Percentiles rank a stretch among this genome's conserved stretches.
phyloP scores from a whole-genome alignment of 2,329 filamentous ascomycete species.

The Phialophora verrucosa region DNA sequence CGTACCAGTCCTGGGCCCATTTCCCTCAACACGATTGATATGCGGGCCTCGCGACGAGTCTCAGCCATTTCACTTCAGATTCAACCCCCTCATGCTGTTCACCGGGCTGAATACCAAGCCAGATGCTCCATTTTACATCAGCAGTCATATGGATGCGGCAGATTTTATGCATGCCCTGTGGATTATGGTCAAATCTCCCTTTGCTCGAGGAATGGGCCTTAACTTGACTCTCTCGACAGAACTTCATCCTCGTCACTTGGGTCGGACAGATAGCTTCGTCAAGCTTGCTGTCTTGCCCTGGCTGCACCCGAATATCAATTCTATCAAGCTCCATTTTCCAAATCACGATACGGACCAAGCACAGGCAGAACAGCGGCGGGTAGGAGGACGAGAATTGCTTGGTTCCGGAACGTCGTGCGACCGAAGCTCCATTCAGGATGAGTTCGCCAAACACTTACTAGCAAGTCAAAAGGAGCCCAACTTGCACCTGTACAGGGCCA shows the following conservation, averaged over 20 bases:
- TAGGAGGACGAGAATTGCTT: background rate
- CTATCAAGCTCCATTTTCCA: constrained; percentile 24
- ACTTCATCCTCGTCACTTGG: constrained; percentile 10
- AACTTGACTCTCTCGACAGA: constrained; percentile 25
- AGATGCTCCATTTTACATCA: constrained; percentile 31
- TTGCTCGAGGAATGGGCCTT: constrained; percentile 32
- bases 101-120: constrained; percentile 23
- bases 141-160: constrained; percentile 28
- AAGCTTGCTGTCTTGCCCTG: constrained; percentile 28
- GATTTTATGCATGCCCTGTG: constrained; percentile 35
- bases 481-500: constrained; percentile 30
- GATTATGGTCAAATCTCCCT: constrained; percentile 35
- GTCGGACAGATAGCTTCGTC: constrained; percentile 27
- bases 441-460: constrained; percentile 17
- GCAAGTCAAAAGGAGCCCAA: constrained; percentile 24
- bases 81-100: constrained; percentile 33
- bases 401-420: background rate
- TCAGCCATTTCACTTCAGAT: constrained; percentile 4
- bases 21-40: constrained; percentile 23
- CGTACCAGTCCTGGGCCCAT: constrained; percentile 30
- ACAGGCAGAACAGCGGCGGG: background rate
- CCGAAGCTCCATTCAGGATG: constrained; percentile 20
- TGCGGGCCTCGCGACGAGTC: background rate
- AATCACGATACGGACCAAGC: background rate
- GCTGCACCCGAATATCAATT: constrained; percentile 30